phyloP scores from a whole-genome alignment of 2,329 filamentous ascomycete genomes.

The Colletotrichum phormii region DNA sequence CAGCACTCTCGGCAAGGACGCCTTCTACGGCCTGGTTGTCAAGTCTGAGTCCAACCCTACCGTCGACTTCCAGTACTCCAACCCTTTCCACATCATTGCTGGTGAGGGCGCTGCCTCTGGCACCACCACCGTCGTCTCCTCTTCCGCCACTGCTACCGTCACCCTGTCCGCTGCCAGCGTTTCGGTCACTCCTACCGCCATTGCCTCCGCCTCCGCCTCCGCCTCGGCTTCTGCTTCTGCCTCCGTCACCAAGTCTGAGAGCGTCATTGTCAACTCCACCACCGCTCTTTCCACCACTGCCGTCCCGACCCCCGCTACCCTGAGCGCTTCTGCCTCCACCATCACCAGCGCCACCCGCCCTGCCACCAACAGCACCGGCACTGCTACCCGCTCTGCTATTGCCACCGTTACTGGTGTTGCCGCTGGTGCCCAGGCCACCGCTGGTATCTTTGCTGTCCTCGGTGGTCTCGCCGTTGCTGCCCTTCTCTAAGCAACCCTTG shows the following conservation, averaged over 20 bases:
- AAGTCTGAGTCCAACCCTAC: constrained; percentile 57
- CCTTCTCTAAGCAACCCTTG: constrained; percentile 31
- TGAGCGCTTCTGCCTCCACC: constrained; percentile 41
- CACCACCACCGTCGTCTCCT: constrained; percentile 42
- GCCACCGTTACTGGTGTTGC: constrained; percentile 20
- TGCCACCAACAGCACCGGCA: constrained; percentile 32
- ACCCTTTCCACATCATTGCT: constrained; percentile 67
- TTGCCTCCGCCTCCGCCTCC: constrained; percentile 29
- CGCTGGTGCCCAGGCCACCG: constrained; percentile 32
- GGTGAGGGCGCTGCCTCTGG: constrained; percentile 40
- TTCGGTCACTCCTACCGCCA: constrained; percentile 44
- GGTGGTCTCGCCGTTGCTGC: constrained; percentile 37
- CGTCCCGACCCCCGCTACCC: constrained; percentile 33
- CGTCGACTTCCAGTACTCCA: constrained; percentile 70
- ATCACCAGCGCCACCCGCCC: constrained; percentile 38
- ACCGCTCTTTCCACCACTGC: constrained; percentile 37
- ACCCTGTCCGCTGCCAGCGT: constrained; percentile 45
- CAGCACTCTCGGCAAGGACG: constrained; percentile 54
- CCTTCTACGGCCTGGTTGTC: constrained; percentile 70
- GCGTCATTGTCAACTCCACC: constrained; percentile 41
- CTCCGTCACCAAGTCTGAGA: constrained; percentile 41
- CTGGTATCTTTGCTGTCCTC: constrained; percentile 36
- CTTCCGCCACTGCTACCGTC: constrained; percentile 41
- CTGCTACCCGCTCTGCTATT: constrained; percentile 20
- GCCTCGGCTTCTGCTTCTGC: constrained; percentile 32